Conservation (phyloP, 257 asterid genomes). For the Linderniella brevidens region DNA sequence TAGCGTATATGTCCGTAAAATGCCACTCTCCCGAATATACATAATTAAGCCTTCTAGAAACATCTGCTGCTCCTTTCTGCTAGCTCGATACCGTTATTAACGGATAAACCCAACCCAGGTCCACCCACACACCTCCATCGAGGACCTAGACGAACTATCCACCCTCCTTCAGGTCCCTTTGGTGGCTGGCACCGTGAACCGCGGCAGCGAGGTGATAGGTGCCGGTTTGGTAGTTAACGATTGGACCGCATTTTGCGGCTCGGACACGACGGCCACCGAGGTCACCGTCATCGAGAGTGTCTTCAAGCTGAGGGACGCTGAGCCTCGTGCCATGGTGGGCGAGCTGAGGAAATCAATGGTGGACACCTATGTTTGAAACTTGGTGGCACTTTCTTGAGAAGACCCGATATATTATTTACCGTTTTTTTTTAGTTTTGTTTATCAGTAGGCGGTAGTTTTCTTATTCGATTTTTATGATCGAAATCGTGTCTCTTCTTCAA, state of each 20-base stretch:
- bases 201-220: slow-evolving; percentile 78
- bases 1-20: too few relatives aligned
- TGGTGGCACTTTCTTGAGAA: too few relatives aligned
- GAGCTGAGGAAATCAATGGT: slow-evolving; percentile 84
- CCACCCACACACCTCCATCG: slow-evolving; percentile 78
- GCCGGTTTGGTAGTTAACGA: slow-evolving; percentile 75
- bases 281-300: slow-evolving; percentile 60
- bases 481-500: too few relatives aligned
- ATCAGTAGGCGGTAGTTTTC: too few relatives aligned
- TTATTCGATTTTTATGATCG: too few relatives aligned
- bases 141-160: slow-evolving; percentile 76
- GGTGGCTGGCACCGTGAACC: slow-evolving; percentile 82
- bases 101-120: slow-evolving; percentile 26
- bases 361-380: slow-evolving; percentile 55
- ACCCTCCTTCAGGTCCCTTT: slow-evolving; percentile 84
- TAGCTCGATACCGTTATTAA: not conserved
- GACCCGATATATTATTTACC: too few relatives aligned
- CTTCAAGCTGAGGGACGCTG: slow-evolving; percentile 79
- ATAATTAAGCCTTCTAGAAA: too few relatives aligned
- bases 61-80: too few relatives aligned
- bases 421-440: too few relatives aligned
- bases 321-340: slow-evolving; percentile 61
- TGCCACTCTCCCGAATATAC: too few relatives aligned
- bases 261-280: slow-evolving; percentile 90
- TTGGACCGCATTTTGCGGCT: slow-evolving; percentile 88